A percentile compares a stretch with the other conserved stretches of the same genome.
Conservation (phyloP, 1,284 basidiomycete genomes). For the Ganoderma lingzhi region DNA sequence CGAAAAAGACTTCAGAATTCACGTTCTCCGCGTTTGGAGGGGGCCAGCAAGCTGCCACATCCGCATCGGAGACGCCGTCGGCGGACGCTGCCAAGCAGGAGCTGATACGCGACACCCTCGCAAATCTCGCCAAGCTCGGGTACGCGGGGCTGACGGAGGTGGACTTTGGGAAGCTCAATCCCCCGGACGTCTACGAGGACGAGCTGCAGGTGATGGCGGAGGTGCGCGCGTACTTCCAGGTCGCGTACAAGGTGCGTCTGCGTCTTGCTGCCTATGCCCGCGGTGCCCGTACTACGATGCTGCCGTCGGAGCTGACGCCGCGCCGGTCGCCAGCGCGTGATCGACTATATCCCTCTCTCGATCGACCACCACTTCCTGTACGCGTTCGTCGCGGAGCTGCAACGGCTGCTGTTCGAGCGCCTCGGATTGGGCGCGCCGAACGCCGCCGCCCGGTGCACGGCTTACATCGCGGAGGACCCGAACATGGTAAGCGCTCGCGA, state of each 20-base stretch:
- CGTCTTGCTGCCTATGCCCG: background rate
- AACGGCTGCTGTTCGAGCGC: constrained; percentile 47
- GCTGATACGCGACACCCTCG: constrained; percentile 37
- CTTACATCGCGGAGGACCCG: constrained; percentile 54
- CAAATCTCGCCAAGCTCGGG: constrained; percentile 45
- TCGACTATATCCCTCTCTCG: constrained; percentile 55
- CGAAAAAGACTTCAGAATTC: background rate
- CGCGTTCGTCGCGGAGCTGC: constrained; percentile 45
- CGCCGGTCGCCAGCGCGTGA: constrained; percentile 49
- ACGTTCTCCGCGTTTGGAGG: background rate
- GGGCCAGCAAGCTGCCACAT: background rate
- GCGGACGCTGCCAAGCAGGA: background rate
- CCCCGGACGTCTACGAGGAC: constrained; percentile 49
- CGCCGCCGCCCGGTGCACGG: constrained; percentile 45
- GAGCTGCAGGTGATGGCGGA: constrained; percentile 60
- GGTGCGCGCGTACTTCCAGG: constrained; percentile 59
- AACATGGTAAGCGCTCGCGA: constrained; percentile 45
- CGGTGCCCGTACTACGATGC: background rate
- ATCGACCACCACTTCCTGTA: constrained; percentile 56
- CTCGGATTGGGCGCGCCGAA: constrained; percentile 48
- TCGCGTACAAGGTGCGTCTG: constrained; percentile 51
- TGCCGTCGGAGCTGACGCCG: background rate
- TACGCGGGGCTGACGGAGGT: constrained; percentile 40
- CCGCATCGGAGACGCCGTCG: background rate
- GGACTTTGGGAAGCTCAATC: constrained; percentile 50